Evolutionary conservation across 2,329 filamentous ascomycete genomes (phyloP).

Genomic region (Fusarium fujikuroi): DNA sequence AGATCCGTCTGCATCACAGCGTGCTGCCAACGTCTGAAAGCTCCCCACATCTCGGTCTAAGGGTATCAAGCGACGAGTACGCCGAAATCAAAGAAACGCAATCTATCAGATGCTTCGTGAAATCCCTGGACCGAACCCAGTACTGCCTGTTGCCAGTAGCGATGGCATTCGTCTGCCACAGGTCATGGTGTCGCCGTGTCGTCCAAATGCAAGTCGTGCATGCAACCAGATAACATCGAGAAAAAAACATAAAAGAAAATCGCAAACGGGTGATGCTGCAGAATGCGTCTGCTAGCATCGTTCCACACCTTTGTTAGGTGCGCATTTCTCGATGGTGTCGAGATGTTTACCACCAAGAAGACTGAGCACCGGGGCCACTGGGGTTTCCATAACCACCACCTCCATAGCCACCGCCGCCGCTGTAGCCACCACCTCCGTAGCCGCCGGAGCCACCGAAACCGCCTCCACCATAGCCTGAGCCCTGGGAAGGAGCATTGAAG

Average conservation of each 20-base stretch:
- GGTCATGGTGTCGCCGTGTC: constrained; percentile 57
- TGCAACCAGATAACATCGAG: constrained; percentile 45
- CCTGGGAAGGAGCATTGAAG: constrained; percentile 46
- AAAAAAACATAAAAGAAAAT: constrained; percentile 40
- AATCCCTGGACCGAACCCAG: constrained; percentile 51
- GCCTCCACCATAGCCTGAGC: constrained; percentile 56
- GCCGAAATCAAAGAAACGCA: constrained; percentile 58
- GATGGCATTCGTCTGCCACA: constrained; percentile 50
- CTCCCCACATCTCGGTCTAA: constrained; percentile 57
- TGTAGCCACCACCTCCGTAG: constrained; percentile 61
- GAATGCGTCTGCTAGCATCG: constrained; percentile 31
- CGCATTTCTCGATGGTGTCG: constrained; percentile 13
- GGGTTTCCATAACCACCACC: constrained; percentile 71
- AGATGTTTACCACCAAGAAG: constrained; percentile 72
- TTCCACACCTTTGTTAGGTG: constrained; percentile 30
- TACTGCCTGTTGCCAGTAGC: constrained; percentile 49
- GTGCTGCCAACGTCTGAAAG: constrained; percentile 52
- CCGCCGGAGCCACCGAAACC: constrained; percentile 70
- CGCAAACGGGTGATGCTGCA: constrained; percentile 39
- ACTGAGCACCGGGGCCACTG: constrained; percentile 74
- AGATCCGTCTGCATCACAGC: constrained; percentile 51
- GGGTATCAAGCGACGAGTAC: constrained; percentile 58
- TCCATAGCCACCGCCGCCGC: constrained; percentile 55
- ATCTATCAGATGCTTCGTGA: constrained; percentile 58
- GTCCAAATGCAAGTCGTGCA: constrained; percentile 48